Evolutionary conservation across 225 moss, liverwort and hornwort species (phyloP).

Genomic region (Asterella californica): DNA sequence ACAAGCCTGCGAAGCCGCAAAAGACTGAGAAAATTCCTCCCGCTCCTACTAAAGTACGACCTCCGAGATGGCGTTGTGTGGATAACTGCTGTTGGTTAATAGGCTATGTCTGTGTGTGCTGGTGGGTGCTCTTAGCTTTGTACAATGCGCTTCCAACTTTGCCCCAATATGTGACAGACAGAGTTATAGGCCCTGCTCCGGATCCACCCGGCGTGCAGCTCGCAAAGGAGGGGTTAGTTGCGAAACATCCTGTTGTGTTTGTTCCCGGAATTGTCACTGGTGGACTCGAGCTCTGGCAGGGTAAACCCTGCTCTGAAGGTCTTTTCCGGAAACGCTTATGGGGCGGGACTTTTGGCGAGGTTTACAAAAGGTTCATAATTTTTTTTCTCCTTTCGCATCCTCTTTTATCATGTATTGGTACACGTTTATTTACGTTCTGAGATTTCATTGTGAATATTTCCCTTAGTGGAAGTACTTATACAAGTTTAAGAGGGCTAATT

Average conservation of each 20-base stretch:
- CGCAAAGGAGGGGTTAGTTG: conserved; percentile 62
- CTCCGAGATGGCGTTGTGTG: conserved; percentile 64
- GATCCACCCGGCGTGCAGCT: conserved; percentile 72
- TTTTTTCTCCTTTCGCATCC: neutral
- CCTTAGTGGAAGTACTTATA: too few relatives aligned
- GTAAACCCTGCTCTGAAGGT: conserved; percentile 72
- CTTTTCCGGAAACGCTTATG: conserved; percentile 90
- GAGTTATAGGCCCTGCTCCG: conserved; percentile 70
- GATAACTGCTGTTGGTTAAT: conserved; percentile 94
- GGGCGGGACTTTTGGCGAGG: conserved; percentile 96
- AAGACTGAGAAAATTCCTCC: conserved; percentile 27
- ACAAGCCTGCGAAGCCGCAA: neutral
- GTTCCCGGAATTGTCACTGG: conserved; percentile 98
- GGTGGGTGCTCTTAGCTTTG: conserved; percentile 71
- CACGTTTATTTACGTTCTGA: neutral
- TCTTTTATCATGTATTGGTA: neutral
- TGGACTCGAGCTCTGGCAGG: conserved; percentile 92
- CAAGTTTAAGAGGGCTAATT: neutral
- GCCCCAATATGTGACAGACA: conserved; percentile 85
- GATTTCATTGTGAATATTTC: neutral
- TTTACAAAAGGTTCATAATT: conserved; percentile 66
- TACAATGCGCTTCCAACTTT: conserved; percentile 79
- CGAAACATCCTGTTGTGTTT: conserved; percentile 79
- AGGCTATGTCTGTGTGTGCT: conserved; percentile 65
- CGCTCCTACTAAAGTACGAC: conserved; percentile 29